These are phyloP conservation scores for Salix caprea DNA, from an alignment of 345 rosid genomes.

Conservation along the genomic window DNA sequence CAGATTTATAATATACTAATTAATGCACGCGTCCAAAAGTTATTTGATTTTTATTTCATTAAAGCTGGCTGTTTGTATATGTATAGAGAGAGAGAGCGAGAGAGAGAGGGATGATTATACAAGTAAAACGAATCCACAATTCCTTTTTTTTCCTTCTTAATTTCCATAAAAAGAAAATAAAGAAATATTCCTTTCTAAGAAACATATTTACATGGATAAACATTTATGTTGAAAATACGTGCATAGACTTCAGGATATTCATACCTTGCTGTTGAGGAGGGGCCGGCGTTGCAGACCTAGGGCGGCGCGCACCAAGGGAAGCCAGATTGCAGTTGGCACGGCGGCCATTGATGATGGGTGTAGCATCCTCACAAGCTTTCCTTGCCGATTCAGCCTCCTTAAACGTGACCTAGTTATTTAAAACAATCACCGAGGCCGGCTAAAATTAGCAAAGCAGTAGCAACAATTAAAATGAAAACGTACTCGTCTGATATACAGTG, in stretches of 20 bases:
- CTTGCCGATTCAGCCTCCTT: conserved; percentile 85
- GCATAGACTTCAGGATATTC: background rate
- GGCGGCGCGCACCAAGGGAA: conserved; percentile 85
- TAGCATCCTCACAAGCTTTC: conserved; percentile 79
- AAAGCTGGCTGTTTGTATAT: background rate
- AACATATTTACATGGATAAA: background rate
- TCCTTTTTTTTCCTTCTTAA: background rate
- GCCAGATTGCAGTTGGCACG: conserved; percentile 96
- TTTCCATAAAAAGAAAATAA: background rate
- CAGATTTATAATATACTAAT: background rate
- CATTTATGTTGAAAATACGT: background rate
- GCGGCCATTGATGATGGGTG: conserved; percentile 86
- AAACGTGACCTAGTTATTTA: conserved; percentile 62
- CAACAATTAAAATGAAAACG: too few species aligned
- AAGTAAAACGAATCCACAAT: too few species aligned
- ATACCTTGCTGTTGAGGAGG: conserved; percentile 56
- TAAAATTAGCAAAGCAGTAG: background rate
- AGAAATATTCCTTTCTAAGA: background rate
- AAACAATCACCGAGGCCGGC: background rate
- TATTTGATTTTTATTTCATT: too few species aligned
- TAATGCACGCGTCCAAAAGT: background rate
- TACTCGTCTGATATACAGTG: background rate
- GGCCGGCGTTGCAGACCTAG: conserved; percentile 45
- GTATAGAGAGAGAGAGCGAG: too few species aligned
- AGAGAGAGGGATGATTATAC: too few species aligned